phyloP scores from a whole-genome alignment of 345 rosid species.

The Populus deltoides region DNA sequence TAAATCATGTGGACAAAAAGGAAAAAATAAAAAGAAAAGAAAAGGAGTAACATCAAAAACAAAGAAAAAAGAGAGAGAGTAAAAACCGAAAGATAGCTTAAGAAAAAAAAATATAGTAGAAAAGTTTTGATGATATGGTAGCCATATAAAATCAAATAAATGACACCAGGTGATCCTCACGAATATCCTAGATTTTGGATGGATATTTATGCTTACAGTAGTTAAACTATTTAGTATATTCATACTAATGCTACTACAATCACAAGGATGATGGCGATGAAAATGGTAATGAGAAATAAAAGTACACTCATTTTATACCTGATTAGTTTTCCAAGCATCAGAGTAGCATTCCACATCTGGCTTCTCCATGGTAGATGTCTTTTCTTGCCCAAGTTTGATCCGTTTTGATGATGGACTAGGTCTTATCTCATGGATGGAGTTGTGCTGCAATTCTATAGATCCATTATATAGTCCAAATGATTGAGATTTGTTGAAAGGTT shows the following conservation, averaged over 20 bases:
- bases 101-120: background rate
- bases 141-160: background rate
- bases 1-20: background rate
- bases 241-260: background rate
- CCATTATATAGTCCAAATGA: slow-evolving; percentile 33
- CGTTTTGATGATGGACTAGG: slow-evolving; percentile 57
- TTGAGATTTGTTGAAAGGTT: slow-evolving; percentile 35
- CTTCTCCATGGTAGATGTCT: slow-evolving; percentile 36
- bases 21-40: no score
- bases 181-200: background rate
- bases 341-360: slow-evolving; percentile 52
- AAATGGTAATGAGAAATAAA: background rate
- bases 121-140: background rate
- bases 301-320: slow-evolving; percentile 37
- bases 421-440: slow-evolving; percentile 42
- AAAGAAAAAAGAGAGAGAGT: no score
- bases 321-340: slow-evolving; percentile 32
- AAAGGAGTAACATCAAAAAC: no score
- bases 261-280: background rate
- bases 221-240: background rate
- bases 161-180: background rate
- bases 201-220: background rate
- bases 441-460: slow-evolving; percentile 38
- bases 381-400: slow-evolving; percentile 52
- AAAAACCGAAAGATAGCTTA: background rate